Evolutionary conservation across 169 alveolate genomes (phyloP).

Genomic region (Eimeria zaria): DNA sequence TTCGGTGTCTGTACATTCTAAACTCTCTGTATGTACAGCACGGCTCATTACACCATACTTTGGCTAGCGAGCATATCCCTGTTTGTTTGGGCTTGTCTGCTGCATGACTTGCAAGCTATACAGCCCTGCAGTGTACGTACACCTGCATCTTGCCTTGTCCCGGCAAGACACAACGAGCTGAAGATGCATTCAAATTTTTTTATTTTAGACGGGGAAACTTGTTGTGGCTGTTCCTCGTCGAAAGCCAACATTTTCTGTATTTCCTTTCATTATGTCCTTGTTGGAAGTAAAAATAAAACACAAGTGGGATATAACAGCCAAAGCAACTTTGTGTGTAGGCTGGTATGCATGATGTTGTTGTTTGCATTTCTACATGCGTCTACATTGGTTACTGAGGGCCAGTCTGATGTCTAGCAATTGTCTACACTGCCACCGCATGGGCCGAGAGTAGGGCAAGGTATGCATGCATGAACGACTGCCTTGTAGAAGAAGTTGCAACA

Average conservation of each 20-base stretch:
- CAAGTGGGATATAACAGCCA: not conserved
- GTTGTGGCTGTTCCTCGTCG: not conserved
- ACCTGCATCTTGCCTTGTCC: not conserved
- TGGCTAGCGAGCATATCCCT: not conserved
- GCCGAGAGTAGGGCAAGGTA: not conserved
- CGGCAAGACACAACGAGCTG: not conserved
- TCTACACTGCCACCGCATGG: not conserved
- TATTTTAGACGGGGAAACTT: not conserved
- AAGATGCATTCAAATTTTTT: not conserved
- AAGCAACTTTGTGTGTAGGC: not conserved
- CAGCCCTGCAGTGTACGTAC: conserved; percentile 14
- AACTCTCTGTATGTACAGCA: not conserved
- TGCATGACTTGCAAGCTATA: not conserved
- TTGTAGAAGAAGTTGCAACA: no score
- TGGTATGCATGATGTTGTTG: not conserved
- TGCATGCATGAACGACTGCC: not conserved
- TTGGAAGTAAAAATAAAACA: not conserved
- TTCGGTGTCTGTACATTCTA: not conserved
- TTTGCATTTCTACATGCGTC: not conserved
- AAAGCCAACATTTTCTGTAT: not conserved
- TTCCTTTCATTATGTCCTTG: not conserved
- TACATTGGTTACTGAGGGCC: not conserved
- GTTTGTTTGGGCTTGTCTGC: not conserved
- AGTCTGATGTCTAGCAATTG: not conserved
- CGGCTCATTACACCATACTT: not conserved